Conservation (phyloP, 2,329 filamentous ascomycete genomes). For the Blastomyces silverae region DNA sequence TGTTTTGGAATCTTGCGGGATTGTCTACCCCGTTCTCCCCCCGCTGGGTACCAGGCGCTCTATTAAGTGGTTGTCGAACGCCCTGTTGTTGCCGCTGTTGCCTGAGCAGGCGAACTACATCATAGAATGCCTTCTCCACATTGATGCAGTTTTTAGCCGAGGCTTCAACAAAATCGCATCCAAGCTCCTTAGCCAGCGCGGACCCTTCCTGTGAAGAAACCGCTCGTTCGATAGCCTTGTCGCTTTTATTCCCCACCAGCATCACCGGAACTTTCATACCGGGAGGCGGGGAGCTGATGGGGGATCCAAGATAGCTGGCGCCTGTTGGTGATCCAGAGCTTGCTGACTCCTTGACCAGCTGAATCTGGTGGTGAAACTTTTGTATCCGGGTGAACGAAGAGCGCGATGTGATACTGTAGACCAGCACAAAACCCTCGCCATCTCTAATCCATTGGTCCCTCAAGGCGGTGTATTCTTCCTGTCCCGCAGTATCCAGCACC, state of each 20-base stretch:
- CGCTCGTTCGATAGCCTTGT: slow-evolving; percentile 89
- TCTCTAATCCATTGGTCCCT: slow-evolving; percentile 98
- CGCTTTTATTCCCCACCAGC: slow-evolving; percentile 98
- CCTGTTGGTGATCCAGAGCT: slow-evolving; percentile 50
- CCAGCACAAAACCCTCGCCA: slow-evolving; percentile 92
- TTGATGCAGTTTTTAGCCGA: slow-evolving; percentile 98
- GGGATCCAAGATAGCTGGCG: slow-evolving; percentile 47
- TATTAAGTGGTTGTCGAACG: slow-evolving; percentile 33
- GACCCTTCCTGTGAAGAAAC: slow-evolving; percentile 95
- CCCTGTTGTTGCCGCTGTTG: slow-evolving; percentile 61
- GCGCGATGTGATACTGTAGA: slow-evolving; percentile 97
- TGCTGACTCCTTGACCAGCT: slow-evolving; percentile 85
- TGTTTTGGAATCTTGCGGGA: slow-evolving; percentile 35
- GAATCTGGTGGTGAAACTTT: slow-evolving; percentile 93
- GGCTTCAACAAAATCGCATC: slow-evolving; percentile 94
- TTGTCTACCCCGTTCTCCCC: slow-evolving; percentile 36
- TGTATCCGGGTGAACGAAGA: slow-evolving; percentile 93
- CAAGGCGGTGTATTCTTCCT: slow-evolving; percentile 96
- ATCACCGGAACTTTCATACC: slow-evolving; percentile 77
- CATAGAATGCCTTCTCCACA: slow-evolving; percentile 96
- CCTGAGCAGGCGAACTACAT: slow-evolving; percentile 85
- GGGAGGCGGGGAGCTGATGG: slow-evolving; percentile 45
- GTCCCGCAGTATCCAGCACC: slow-evolving; percentile 91
- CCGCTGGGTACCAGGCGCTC: slow-evolving; percentile 33
- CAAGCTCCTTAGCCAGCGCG: slow-evolving; percentile 80